These are phyloP conservation scores for Microdochium bolleyi DNA, from an alignment of 2,329 filamentous ascomycete species.

Conservation along the genomic window DNA sequence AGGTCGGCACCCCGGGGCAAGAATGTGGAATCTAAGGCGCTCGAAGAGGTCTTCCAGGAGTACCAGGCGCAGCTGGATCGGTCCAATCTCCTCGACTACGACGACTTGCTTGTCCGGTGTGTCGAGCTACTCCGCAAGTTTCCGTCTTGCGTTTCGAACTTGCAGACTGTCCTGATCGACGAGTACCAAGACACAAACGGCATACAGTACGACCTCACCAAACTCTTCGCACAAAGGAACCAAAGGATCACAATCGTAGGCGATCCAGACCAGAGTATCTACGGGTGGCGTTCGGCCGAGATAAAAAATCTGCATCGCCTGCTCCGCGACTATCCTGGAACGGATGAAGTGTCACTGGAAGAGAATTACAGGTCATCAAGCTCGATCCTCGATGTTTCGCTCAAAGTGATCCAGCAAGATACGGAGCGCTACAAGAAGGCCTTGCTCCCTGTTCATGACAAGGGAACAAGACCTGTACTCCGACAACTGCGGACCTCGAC, in stretches of 20 bases:
- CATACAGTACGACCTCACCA: slow-evolving; percentile 92
- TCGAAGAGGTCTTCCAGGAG: slow-evolving; percentile 56
- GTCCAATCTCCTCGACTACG: slow-evolving; percentile 86
- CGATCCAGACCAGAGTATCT: slow-evolving; percentile 96
- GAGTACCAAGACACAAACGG: slow-evolving; percentile 97
- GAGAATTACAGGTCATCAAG: slow-evolving; percentile 93
- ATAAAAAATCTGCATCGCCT: slow-evolving; percentile 80
- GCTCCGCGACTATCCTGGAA: slow-evolving; percentile 67
- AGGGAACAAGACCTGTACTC: slow-evolving; percentile 73
- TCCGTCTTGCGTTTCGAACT: slow-evolving; percentile 77
- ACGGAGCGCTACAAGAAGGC: slow-evolving; percentile 69
- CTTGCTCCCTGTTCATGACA: slow-evolving; percentile 70
- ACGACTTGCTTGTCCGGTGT: slow-evolving; percentile 81
- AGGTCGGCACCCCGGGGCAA: slow-evolving; percentile 35
- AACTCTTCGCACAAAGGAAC: slow-evolving; percentile 65
- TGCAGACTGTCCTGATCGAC: slow-evolving; percentile 87
- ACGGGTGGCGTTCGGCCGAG: slow-evolving; percentile 90
- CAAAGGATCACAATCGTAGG: slow-evolving; percentile 88
- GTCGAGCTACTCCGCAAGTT: slow-evolving; percentile 67
- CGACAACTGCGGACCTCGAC: slow-evolving; percentile 62
- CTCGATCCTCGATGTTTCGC: slow-evolving; percentile 70
- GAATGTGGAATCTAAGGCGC: slow-evolving; percentile 48
- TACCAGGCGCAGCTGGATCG: slow-evolving; percentile 70
- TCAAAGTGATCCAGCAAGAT: slow-evolving; percentile 89
- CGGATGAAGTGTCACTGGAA: slow-evolving; percentile 76